Percentiles rank a stretch among this genome's conserved stretches.
Conservation (phyloP, 176 grass and related monocot species). For the Alloteropsis semialata region DNA sequence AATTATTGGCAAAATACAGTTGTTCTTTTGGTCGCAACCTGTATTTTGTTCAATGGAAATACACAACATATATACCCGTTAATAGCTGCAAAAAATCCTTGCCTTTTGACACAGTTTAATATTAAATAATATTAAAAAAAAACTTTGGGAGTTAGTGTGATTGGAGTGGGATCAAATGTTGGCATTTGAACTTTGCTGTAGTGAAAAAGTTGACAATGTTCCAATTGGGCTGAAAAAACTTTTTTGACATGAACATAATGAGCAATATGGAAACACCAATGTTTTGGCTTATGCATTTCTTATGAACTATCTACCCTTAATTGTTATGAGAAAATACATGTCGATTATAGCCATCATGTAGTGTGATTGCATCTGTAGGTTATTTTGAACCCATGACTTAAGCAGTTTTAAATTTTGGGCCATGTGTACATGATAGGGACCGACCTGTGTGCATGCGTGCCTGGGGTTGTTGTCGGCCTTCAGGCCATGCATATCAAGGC, state of each 20-base stretch:
- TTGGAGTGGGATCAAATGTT: not conserved
- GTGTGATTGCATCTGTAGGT: not conserved
- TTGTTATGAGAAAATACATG: constrained; percentile 1
- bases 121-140: not conserved
- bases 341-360: not conserved
- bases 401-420: not conserved
- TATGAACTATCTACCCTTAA: not conserved
- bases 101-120: not conserved
- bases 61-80: not conserved
- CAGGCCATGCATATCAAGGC: too few species aligned
- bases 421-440: too few species aligned
- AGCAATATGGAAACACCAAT: not conserved
- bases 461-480: too few species aligned
- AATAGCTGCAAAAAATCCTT: not conserved
- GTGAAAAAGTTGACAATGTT: not conserved
- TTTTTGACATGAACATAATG: not conserved
- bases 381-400: not conserved
- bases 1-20: not conserved
- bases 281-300: not conserved
- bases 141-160: not conserved
- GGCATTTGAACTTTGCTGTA: not conserved
- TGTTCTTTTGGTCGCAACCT: not conserved
- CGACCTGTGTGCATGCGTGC: too few species aligned
- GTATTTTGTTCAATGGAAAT: not conserved
- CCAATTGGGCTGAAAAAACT: not conserved